A percentile compares a stretch with the other conserved stretches of the same genome.
phyloP scores from a whole-genome alignment of 768 basidiomycete genomes.

The Amanita fuliginea region DNA sequence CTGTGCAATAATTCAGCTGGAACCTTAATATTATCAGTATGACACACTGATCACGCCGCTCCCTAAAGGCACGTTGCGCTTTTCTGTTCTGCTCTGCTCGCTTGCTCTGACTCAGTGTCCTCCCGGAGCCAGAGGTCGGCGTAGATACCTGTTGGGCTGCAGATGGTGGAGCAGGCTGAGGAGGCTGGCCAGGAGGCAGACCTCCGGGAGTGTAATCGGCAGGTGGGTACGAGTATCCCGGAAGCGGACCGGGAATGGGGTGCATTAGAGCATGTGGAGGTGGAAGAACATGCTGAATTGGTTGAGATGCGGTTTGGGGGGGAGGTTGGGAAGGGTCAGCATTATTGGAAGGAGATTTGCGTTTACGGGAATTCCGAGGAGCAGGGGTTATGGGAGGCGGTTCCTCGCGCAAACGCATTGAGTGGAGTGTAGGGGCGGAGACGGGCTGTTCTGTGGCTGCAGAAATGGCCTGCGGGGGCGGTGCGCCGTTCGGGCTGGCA shows the following conservation, averaged over 20 bases:
- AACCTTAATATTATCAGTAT: constrained; percentile 8
- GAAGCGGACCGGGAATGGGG: constrained; percentile 30
- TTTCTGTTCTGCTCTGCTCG: constrained; percentile 93
- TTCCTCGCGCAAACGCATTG: constrained; percentile 58
- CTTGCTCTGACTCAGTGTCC: constrained; percentile 69
- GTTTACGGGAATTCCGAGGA: constrained; percentile 43
- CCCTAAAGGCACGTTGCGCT: constrained; percentile 85
- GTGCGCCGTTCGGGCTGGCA: constrained; percentile 15
- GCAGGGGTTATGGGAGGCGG: constrained; percentile 33
- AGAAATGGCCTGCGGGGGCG: constrained; percentile 24
- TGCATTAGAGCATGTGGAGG: constrained; percentile 46
- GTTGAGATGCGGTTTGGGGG: constrained; percentile 21
- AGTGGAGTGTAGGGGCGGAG: constrained; percentile 13
- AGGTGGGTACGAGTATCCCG: constrained; percentile 37
- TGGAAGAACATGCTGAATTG: constrained; percentile 42
- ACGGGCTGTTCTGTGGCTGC: neutral
- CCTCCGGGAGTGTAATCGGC: constrained; percentile 39
- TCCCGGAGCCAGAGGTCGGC: constrained; percentile 19
- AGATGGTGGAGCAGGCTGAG: constrained; percentile 18
- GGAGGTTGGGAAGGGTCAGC: constrained; percentile 16
- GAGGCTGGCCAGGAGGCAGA: constrained; percentile 16
- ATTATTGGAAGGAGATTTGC: constrained; percentile 51
- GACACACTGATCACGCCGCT: constrained; percentile 80
- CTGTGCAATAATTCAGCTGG: constrained; percentile 23
- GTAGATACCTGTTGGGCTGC: constrained; percentile 8